A percentile compares a stretch with the other conserved stretches of the same genome.
Evolutionary conservation across 208 protist species (phyloP).

Genomic region (Spongospora subterranea): DNA sequence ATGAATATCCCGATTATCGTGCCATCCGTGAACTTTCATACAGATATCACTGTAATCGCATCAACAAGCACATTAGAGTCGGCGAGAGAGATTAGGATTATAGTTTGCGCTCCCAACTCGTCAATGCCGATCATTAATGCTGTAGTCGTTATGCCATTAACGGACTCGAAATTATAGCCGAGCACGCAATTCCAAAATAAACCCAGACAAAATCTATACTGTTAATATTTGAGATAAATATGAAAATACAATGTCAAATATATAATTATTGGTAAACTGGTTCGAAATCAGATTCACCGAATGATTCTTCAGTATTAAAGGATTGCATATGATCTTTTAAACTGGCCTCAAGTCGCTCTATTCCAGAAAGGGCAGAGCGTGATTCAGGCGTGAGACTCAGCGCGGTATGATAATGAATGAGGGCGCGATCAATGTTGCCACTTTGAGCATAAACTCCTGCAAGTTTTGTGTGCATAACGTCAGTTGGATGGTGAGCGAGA

Average conservation of each 20-base stretch:
- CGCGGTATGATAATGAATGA: conserved; percentile 46
- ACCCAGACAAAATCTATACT: too few species aligned
- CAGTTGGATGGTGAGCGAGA: conserved; percentile 16
- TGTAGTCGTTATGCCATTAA: neutral
- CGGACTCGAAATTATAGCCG: too few species aligned
- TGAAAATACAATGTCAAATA: conserved; percentile 1
- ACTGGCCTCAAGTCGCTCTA: conserved; percentile 14
- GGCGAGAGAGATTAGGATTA: neutral
- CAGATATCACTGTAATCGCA: neutral
- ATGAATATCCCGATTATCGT: conserved; percentile 40
- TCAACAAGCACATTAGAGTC: neutral
- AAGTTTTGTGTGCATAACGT: conserved; percentile 48
- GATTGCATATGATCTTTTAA: neutral
- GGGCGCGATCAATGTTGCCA: neutral
- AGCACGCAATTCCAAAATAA: too few species aligned
- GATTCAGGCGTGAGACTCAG: conserved; percentile 10
- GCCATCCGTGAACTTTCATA: conserved; percentile 27
- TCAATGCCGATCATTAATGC: neutral
- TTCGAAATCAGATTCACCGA: conserved; percentile 8
- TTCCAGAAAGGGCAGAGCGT: neutral
- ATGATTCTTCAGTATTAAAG: neutral
- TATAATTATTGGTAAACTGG: conserved; percentile 41
- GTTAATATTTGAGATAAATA: neutral
- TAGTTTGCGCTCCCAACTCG: neutral
- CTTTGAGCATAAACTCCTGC: conserved; percentile 18